These are phyloP conservation scores for Benincasa hispida DNA, from an alignment of 306 rosid species.

Conservation along the genomic window DNA sequence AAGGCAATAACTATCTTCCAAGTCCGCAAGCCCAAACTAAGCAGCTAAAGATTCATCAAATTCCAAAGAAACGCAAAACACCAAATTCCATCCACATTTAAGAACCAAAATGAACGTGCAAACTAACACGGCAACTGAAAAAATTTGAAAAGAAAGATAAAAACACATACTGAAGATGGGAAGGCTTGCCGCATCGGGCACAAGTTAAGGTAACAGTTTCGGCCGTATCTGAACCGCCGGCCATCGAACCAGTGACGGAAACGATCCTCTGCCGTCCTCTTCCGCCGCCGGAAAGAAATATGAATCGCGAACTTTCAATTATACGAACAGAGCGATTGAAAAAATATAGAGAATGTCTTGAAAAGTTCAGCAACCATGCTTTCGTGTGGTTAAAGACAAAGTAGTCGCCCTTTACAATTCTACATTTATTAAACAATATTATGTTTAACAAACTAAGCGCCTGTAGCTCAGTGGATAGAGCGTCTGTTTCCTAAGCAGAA, in stretches of 20 bases:
- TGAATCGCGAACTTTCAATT: neutral
- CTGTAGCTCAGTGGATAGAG: conserved; percentile 17
- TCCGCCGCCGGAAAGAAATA: neutral
- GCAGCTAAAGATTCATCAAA: neutral
- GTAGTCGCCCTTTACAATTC: no score
- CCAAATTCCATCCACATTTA: neutral
- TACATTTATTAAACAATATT: no score
- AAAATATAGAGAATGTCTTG: neutral
- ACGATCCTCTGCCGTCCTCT: neutral
- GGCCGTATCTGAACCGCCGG: conserved; percentile 36
- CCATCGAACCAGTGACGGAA: conserved; percentile 28
- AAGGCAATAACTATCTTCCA: neutral
- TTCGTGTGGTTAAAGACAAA: neutral
- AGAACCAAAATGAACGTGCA: neutral
- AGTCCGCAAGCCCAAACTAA: neutral
- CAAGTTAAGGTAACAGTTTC: conserved; percentile 40
- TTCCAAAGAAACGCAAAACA: neutral
- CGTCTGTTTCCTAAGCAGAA: conserved; percentile 17
- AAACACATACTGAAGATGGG: conserved; percentile 63
- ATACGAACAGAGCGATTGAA: neutral
- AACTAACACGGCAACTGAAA: neutral
- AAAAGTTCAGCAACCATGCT: neutral
- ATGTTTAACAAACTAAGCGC: neutral
- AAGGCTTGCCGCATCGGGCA: conserved; percentile 62
- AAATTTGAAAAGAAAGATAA: neutral